Conservation (phyloP, 805 yeast species). For the Suhomyces prunicola region DNA sequence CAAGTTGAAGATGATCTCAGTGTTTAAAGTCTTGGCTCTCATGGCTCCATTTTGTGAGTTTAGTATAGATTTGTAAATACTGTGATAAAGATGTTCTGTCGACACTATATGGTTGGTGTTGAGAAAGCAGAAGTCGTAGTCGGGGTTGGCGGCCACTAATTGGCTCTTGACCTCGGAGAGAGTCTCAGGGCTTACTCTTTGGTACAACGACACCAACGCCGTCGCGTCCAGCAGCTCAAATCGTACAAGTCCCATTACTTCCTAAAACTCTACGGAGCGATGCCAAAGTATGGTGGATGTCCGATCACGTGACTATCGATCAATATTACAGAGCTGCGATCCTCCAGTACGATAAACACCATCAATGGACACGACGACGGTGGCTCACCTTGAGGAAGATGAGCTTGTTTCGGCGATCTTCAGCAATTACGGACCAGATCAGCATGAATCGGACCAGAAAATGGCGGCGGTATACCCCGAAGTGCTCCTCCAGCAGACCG, state of each 20-base stretch:
- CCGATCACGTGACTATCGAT: background rate
- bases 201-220: conserved; percentile 43
- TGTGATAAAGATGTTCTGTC: conserved; percentile 57
- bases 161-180: conserved; percentile 42
- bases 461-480: conserved; percentile 27
- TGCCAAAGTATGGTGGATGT: background rate
- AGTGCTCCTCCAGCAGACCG: conserved; percentile 27
- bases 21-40: conserved; percentile 64
- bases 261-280: background rate
- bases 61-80: conserved; percentile 57
- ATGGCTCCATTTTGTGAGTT: conserved; percentile 47
- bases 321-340: too few species aligned
- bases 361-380: background rate
- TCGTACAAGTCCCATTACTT: conserved; percentile 36
- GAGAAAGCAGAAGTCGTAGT: conserved; percentile 62
- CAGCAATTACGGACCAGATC: background rate
- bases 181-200: conserved; percentile 38
- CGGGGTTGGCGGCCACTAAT: conserved; percentile 43
- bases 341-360: background rate
- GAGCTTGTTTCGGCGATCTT: background rate
- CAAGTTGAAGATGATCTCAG: conserved; percentile 67
- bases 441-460: background rate
- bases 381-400: background rate
- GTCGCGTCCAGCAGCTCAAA: conserved; percentile 28
- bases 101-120: conserved; percentile 58